These are phyloP conservation scores for Oxyria digyna DNA, from an alignment of 148 eudicot genomes.

Conservation along the genomic window DNA sequence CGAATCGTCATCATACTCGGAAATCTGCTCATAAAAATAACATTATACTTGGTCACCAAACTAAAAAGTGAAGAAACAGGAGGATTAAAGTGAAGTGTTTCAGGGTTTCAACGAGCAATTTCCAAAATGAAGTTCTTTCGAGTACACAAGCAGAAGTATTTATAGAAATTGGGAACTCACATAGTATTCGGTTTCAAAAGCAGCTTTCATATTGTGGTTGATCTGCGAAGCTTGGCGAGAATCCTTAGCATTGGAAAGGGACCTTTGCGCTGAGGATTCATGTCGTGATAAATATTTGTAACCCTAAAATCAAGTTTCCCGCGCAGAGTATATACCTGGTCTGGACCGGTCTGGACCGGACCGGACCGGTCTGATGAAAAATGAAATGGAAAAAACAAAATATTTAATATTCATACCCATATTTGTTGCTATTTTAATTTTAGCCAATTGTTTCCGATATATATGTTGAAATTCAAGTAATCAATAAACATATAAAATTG, in stretches of 20 bases:
- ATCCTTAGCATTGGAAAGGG: conserved; percentile 24
- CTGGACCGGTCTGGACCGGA: too few species aligned
- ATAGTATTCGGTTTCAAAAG: conserved; percentile 39
- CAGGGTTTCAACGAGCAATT: background rate
- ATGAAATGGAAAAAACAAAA: too few species aligned
- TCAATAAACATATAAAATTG: too few species aligned
- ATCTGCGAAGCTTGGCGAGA: conserved; percentile 23
- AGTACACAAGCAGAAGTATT: background rate
- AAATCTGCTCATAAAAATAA: conserved; percentile 31
- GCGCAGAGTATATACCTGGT: too few species aligned
- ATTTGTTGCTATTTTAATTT: too few species aligned
- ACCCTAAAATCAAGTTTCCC: too few species aligned
- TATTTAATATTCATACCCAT: too few species aligned
- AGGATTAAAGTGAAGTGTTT: background rate
- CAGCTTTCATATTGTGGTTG: conserved; percentile 26
- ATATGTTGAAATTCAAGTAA: too few species aligned
- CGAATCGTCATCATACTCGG: conserved; percentile 42
- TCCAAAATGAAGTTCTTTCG: background rate
- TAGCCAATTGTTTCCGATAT: too few species aligned
- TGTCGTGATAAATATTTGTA: conserved; percentile 17
- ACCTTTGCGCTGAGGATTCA: conserved; percentile 35
- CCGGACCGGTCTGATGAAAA: too few species aligned
- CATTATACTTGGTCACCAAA: background rate
- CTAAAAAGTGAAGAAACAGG: too few species aligned
- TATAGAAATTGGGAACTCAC: conserved; percentile 22